Evolutionary conservation across 306 rosid species (phyloP), one percentile per base, ranked within the genome.

Genomic region (Herpetospermum pedunculosum): DNA sequence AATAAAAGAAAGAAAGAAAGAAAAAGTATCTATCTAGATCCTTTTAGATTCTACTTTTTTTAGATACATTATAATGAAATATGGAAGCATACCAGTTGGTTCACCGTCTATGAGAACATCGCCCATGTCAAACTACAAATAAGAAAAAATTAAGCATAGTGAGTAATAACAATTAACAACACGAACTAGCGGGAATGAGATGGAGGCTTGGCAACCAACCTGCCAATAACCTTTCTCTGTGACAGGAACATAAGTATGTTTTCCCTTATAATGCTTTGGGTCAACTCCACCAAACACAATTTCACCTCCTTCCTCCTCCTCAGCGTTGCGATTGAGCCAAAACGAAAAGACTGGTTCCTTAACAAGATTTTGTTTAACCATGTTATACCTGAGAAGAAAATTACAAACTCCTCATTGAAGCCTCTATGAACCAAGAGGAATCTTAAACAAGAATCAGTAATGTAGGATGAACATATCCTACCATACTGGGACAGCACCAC

Each of bases 271-370:
- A 82, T 94, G 99, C 70, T 85, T 87, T 63, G 95, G 92, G 84
- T 94, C 99, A 62, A 79, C 88, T 80, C 99, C 99, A 50, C 99
- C 99, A 72, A 94, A 94, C 55, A 94, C 99, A 80, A 94, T 67
- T 80, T 94, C 97, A 37, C 99, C 99, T 5, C 99, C 99, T 81
- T 77, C 77, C 52, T 81, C 91, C 64, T 85, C 96, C 26, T 79
- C 74, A 29, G 75, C 75, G 0, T 89, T 89, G 50, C 96, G 97
- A 68, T 94, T 94, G 28, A 94, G 89, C 99, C 99, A 94, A 77
- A 94, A 94, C 46, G 99, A 94, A 87, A 94, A 94, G 75, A 89
- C 84, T 2, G 95, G 96, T 58, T 94, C 89, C 80, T 83, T 82
- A 34, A 88, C 75, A 80, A 89, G 95, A 49, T 90, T 92, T 84